A percentile compares a stretch with the other conserved stretches of the same genome.
phyloP scores from a whole-genome alignment of 106 monocot genomes.

The Triglochin maritima region DNA sequence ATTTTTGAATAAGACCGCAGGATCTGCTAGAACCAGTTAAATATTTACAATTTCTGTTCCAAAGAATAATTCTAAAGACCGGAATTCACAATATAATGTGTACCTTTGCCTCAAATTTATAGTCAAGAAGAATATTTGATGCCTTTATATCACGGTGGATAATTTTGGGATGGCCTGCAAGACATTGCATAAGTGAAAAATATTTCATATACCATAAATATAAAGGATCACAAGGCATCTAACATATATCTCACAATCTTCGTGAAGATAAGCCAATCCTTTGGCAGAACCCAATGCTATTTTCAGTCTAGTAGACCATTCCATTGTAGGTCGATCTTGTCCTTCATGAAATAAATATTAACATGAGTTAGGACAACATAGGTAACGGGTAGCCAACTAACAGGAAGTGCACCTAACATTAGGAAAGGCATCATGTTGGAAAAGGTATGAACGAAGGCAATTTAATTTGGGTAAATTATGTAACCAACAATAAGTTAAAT shows the following conservation, averaged over 20 bases:
- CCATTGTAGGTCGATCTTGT: slow-evolving; percentile 20
- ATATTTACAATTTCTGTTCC: no score
- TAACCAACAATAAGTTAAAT: no score
- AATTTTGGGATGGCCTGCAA: slow-evolving; percentile 76
- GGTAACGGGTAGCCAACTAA: neutral
- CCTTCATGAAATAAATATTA: slow-evolving; percentile 3
- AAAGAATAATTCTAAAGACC: no score
- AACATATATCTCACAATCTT: slow-evolving; percentile 16
- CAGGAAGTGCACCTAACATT: no score
- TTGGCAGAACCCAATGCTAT: slow-evolving; percentile 21
- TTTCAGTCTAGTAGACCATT: slow-evolving; percentile 21
- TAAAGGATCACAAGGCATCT: neutral
- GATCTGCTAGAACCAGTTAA: no score
- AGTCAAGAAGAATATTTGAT: slow-evolving; percentile 87
- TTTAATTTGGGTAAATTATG: no score
- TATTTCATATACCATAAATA: neutral
- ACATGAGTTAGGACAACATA: neutral
- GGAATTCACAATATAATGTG: neutral
- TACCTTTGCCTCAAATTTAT: slow-evolving; percentile 84
- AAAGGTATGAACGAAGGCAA: no score
- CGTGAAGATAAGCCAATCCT: slow-evolving; percentile 23
- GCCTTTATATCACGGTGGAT: slow-evolving; percentile 93
- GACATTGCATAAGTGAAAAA: neutral
- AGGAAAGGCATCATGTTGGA: no score
- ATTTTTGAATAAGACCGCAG: no score